Evolutionary conservation across 768 basidiomycete species (phyloP), one percentile per base, ranked within the genome.

Genomic region (Macrolepiota fuliginosa): DNA sequence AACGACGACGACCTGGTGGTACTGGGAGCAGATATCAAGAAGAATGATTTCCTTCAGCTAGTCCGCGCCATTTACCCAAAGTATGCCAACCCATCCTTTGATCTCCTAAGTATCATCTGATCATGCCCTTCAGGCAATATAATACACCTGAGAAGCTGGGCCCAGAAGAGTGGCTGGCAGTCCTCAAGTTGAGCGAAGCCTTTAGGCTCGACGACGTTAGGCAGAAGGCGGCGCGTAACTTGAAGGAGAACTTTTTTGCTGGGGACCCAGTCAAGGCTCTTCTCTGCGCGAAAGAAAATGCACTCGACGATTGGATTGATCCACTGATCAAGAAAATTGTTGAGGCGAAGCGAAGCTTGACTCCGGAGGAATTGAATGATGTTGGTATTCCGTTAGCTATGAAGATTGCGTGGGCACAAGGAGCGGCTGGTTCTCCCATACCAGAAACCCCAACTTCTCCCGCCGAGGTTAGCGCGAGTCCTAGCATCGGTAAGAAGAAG

Each of bases 1-100:
- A 61, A 54, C 46, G 54, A 49, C 17, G 60, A 61, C 25, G 60
- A 61, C 19, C 45, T 61, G 7, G 60, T 61, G 9, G 53, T 54
- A 32, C 60, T 61, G 9, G 46, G 25, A 15, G 35, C 25, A 39
- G 45, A 61, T 4, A 55, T 61, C 25, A 61, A 54, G 17, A 61
- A 55, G 46, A 47, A 55, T 17, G 60, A 61, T 27, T 61, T 61
- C 19, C n/a, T 55, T 6, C 53, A 55, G n/a, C 32, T 61, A 24
- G 39, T 61, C 9, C 60, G 53, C 13, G 60, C 46, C 6, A 45
- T 61, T 27, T 61, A 61, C 42, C 60, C 60, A 15, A 61, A 46
- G 60, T 61, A 55, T 12, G 32, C 27, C 6, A 24, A 15, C 27
- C 11, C 12, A 27, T 25, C 4, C 6, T 3, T 11, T 1, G 11